Evolutionary conservation across 2,329 filamentous ascomycete species (phyloP).

Genomic region (Achaetomium macrosporum): DNA sequence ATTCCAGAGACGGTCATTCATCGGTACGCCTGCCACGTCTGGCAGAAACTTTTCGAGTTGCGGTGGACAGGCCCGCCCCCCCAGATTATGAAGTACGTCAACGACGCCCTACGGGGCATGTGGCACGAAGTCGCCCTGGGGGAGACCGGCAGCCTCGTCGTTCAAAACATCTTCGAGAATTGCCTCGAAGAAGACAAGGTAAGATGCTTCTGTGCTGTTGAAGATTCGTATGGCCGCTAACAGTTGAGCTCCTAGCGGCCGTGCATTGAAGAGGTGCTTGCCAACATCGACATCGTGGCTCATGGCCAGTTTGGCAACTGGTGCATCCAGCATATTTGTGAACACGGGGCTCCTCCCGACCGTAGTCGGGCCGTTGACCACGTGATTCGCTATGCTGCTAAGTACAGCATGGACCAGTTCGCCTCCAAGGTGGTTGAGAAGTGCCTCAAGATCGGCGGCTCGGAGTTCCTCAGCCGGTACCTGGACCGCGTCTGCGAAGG

Average conservation of each 20-base stretch:
- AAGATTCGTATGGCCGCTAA: not conserved
- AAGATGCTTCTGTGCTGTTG: slow-evolving; percentile 25
- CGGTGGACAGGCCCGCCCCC: slow-evolving; percentile 92
- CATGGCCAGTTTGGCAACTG: slow-evolving; percentile 99
- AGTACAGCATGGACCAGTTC: slow-evolving; percentile 99
- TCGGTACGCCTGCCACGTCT: slow-evolving; percentile 97
- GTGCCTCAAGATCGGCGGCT: slow-evolving; percentile 91
- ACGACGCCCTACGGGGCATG: slow-evolving; percentile 90
- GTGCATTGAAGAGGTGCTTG: slow-evolving; percentile 92
- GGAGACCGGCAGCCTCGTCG: slow-evolving; percentile 94
- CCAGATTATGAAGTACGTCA: slow-evolving; percentile 98
- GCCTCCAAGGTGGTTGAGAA: slow-evolving; percentile 99
- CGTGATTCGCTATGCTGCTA: slow-evolving; percentile 84
- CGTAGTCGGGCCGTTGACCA: slow-evolving; percentile 92
- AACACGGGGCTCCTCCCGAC: slow-evolving; percentile 86
- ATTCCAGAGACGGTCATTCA: slow-evolving; percentile 98
- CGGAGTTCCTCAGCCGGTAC: slow-evolving; percentile 87
- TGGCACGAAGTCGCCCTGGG: slow-evolving; percentile 98
- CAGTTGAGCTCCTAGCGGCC: slow-evolving; percentile 58
- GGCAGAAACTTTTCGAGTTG: slow-evolving; percentile 98
- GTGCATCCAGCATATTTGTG: slow-evolving; percentile 99
- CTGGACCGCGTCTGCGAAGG: slow-evolving; percentile 91
- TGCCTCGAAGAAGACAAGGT: slow-evolving; percentile 98
- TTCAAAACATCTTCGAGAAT: slow-evolving; percentile 99
- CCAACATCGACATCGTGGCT: slow-evolving; percentile 91